These are phyloP conservation scores for Pseudocercospora vitis DNA, from an alignment of 2,329 filamentous ascomycete genomes.

Conservation along the genomic window DNA sequence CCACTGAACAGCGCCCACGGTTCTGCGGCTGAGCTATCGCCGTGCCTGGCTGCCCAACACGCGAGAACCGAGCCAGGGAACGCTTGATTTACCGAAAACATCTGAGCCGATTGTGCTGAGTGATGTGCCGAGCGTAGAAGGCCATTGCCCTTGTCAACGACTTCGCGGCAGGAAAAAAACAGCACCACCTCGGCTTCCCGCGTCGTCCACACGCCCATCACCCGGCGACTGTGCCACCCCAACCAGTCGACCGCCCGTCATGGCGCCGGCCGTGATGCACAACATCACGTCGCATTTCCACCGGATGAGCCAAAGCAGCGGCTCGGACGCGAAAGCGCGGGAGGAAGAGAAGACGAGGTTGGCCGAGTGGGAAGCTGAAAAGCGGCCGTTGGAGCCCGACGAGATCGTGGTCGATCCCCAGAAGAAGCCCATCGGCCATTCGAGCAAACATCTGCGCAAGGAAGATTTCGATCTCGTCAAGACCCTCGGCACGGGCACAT, in stretches of 20 bases:
- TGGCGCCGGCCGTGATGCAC: constrained; percentile 37
- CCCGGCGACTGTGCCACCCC: not conserved
- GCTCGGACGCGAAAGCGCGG: constrained; percentile 37
- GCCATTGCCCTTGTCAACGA: not conserved
- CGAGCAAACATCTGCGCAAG: constrained; percentile 47
- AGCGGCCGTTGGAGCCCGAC: constrained; percentile 44
- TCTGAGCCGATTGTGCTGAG: not conserved
- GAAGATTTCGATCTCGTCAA: constrained; percentile 71
- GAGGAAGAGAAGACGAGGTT: constrained; percentile 50
- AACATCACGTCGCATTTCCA: constrained; percentile 40
- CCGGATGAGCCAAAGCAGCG: constrained; percentile 35
- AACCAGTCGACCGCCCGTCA: constrained; percentile 18
- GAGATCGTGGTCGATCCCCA: constrained; percentile 46
- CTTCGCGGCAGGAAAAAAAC: not conserved
- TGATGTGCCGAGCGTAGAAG: constrained; percentile 2
- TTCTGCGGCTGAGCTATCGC: constrained; percentile 6
- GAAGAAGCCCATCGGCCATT: constrained; percentile 50
- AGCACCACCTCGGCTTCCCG: not conserved
- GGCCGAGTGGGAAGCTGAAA: constrained; percentile 49
- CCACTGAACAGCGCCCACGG: not conserved
- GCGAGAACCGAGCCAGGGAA: not conserved
- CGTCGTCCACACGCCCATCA: not conserved
- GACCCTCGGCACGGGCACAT: constrained; percentile 74
- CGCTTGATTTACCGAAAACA: not conserved
- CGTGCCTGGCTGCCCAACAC: constrained; percentile 5